A percentile compares a stretch with the other conserved stretches of the same genome.
Evolutionary conservation across 495 filamentous ascomycete species (phyloP).

Genomic region (Penicillium parvum): DNA sequence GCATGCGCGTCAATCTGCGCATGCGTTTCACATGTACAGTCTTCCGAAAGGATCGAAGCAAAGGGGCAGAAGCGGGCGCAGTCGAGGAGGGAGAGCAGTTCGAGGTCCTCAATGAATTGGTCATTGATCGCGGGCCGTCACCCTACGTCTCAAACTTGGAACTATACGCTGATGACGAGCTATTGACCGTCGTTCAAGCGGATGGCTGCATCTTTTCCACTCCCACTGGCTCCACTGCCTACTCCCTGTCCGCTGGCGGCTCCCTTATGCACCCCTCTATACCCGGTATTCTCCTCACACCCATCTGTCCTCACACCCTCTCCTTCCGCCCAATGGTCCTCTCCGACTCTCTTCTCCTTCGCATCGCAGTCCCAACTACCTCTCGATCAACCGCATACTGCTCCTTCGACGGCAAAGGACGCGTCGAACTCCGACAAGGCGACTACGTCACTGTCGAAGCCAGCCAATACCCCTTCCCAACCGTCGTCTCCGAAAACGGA

Average conservation of each 20-base stretch:
- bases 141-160: slow-evolving; percentile 97
- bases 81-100: slow-evolving; percentile 80
- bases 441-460: slow-evolving; percentile 94
- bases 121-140: slow-evolving; percentile 93
- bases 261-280: slow-evolving; percentile 96
- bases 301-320: slow-evolving; percentile 94
- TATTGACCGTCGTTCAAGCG: slow-evolving; percentile 90
- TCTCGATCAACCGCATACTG: slow-evolving; percentile 92
- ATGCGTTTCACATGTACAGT: slow-evolving; percentile 98
- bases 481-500: slow-evolving; percentile 67
- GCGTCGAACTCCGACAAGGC: slow-evolving; percentile 83
- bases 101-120: slow-evolving; percentile 93
- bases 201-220: slow-evolving; percentile 97
- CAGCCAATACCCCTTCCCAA: slow-evolving; percentile 92
- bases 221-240: slow-evolving; percentile 91
- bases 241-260: slow-evolving; percentile 92
- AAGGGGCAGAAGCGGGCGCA: slow-evolving; percentile 42
- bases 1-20: slow-evolving; percentile 91
- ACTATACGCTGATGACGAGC: slow-evolving; percentile 87
- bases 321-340: slow-evolving; percentile 98
- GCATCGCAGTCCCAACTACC: slow-evolving; percentile 75
- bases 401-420: slow-evolving; percentile 93
- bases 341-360: slow-evolving; percentile 87
- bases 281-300: slow-evolving; percentile 93
- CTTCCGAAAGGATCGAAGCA: slow-evolving; percentile 56